These are phyloP conservation scores for Debaryomyces psychrophilus DNA, from an alignment of 1,139 yeast genomes.

Conservation along the genomic window DNA sequence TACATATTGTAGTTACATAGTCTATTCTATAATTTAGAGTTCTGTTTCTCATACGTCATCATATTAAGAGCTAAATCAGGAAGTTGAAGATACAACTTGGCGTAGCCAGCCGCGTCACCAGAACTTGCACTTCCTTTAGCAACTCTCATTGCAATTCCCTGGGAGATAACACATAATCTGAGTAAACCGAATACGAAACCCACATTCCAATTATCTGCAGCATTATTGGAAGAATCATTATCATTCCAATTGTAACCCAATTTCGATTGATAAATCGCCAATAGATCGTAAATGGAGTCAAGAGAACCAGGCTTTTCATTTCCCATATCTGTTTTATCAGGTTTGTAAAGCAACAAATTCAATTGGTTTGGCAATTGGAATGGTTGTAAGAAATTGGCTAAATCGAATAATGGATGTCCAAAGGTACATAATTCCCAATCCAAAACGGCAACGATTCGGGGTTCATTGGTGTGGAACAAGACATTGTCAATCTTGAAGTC, in stretches of 20 bases:
- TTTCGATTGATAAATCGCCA: conserved; percentile 30
- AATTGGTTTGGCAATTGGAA: conserved; percentile 49
- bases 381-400: conserved; percentile 64
- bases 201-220: conserved; percentile 52
- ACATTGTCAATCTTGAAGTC: conserved; percentile 70
- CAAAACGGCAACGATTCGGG: conserved; percentile 57
- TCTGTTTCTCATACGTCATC: conserved; percentile 13
- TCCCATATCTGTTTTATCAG: conserved; percentile 39
- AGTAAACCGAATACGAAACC: conserved; percentile 65
- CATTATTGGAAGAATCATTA: conserved; percentile 39
- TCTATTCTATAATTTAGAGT: conserved; percentile 5
- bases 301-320: conserved; percentile 36
- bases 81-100: conserved; percentile 46
- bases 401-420: conserved; percentile 68
- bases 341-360: conserved; percentile 32
- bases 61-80: conserved; percentile 38
- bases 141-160: conserved; percentile 68
- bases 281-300: conserved; percentile 26
- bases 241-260: conserved; percentile 41
- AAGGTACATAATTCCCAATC: conserved; percentile 74
- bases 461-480: conserved; percentile 54
- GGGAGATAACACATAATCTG: conserved; percentile 62
- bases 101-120: conserved; percentile 53
- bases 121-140: conserved; percentile 63
- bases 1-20: not conserved